Percentiles rank a stretch among this genome's conserved stretches.
Evolutionary conservation across 371 early-diverging fungal genomes (phyloP).

Genomic region (Mortierella sp.): DNA sequence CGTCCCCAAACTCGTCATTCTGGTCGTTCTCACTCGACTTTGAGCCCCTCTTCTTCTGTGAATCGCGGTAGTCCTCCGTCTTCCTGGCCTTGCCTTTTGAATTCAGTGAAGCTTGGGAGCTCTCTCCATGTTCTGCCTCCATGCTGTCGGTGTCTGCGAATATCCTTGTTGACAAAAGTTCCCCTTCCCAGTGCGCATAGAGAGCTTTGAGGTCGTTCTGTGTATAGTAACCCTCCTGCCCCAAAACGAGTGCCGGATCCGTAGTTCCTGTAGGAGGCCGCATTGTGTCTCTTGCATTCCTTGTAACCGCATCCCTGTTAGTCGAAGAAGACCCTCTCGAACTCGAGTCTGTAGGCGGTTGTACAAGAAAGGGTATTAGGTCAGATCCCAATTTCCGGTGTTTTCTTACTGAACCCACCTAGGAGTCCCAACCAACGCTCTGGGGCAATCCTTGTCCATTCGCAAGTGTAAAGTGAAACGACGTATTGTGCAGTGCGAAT

Average conservation of each 20-base stretch:
- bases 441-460: no score
- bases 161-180: neutral
- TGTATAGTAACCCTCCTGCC: slow-evolving; percentile 23
- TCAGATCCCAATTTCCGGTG: no score
- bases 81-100: neutral
- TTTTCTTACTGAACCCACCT: no score
- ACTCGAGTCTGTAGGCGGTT: neutral
- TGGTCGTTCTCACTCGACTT: neutral
- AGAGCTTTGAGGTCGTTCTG: slow-evolving; percentile 8
- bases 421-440: no score
- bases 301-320: neutral
- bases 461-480: no score
- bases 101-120: neutral
- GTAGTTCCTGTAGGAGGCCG: neutral
- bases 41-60: neutral
- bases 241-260: neutral
- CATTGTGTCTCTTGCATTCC: neutral
- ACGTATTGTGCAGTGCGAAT: no score
- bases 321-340: neutral
- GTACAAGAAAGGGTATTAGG: neutral
- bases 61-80: neutral
- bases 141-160: neutral
- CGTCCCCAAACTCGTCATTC: neutral
- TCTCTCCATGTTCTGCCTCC: neutral
- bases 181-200: neutral